Evolutionary conservation across 495 filamentous ascomycete species (phyloP).

Genomic region (Cercophora scortea): DNA sequence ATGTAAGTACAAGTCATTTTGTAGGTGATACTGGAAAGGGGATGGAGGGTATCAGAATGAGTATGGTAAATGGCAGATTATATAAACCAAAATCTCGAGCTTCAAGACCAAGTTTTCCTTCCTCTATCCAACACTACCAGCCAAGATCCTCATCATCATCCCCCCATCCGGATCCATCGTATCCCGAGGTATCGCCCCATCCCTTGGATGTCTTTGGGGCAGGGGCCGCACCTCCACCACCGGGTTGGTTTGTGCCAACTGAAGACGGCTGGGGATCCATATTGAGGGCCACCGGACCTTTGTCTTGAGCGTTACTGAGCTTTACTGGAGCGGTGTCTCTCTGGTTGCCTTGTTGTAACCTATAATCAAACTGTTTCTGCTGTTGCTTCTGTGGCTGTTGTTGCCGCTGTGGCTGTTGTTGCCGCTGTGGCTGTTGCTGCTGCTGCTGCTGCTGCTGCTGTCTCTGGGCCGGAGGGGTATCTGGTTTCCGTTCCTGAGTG

Average conservation of each 20-base stretch:
- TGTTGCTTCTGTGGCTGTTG: conserved; percentile 5
- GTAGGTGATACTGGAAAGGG: too few relatives aligned
- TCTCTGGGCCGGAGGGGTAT: neutral
- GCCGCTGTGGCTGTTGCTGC: conserved; percentile 6
- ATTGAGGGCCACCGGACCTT: neutral
- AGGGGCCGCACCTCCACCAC: too few relatives aligned
- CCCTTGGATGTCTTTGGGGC: neutral
- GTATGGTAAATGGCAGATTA: too few relatives aligned
- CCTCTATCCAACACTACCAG: neutral
- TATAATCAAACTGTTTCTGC: neutral
- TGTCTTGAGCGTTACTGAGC: neutral
- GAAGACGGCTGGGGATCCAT: neutral
- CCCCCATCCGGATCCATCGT: conserved; percentile 20
- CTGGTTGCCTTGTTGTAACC: conserved; percentile 1
- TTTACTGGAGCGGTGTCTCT: neutral
- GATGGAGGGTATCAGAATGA: too few relatives aligned
- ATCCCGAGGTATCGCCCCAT: conserved; percentile 11
- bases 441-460: conserved; percentile 6
- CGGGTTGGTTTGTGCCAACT: neutral
- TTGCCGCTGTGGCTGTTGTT: conserved; percentile 4
- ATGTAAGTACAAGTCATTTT: too few relatives aligned
- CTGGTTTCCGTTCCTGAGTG: neutral
- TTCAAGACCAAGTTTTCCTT: too few relatives aligned
- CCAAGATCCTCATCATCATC: conserved; percentile 6
- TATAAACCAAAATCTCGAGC: too few relatives aligned